These are phyloP conservation scores for Kodamaea sagamina DNA, from an alignment of 805 yeast species.

Conservation along the genomic window DNA sequence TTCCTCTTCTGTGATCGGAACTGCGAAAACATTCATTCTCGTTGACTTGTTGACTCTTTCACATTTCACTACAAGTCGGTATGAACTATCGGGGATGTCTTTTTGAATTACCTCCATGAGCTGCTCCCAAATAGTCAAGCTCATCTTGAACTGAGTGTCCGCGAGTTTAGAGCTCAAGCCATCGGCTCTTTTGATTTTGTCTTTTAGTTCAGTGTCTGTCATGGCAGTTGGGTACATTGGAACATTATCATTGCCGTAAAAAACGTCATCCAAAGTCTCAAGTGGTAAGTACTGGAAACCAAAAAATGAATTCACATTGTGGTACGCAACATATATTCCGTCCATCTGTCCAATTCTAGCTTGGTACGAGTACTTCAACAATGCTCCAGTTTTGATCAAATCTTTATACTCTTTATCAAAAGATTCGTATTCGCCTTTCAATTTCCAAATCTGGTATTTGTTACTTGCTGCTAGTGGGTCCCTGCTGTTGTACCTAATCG, in stretches of 20 bases:
- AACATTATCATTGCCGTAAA: constrained; percentile 23
- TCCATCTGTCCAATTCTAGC: constrained; percentile 97
- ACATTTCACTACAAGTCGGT: constrained; percentile 30
- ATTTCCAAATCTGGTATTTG: constrained; percentile 65
- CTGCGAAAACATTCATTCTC: constrained; percentile 30
- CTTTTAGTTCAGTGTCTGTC: constrained; percentile 12
- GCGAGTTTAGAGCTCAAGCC: constrained; percentile 54
- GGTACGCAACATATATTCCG: constrained; percentile 91
- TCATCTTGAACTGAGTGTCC: constrained; percentile 61
- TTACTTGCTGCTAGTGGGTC: constrained; percentile 56
- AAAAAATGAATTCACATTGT: constrained; percentile 74
- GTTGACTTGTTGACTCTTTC: constrained; percentile 15
- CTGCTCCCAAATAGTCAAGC: constrained; percentile 27
- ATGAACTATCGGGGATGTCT: constrained; percentile 30
- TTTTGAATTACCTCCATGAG: constrained; percentile 29
- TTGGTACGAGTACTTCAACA: constrained; percentile 84
- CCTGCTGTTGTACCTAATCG: constrained; percentile 76
- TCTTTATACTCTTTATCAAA: constrained; percentile 80
- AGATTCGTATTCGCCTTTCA: constrained; percentile 72
- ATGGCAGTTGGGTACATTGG: constrained; percentile 13
- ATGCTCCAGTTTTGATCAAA: constrained; percentile 65
- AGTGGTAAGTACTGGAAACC: constrained; percentile 90
- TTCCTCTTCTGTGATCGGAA: constrained; percentile 27
- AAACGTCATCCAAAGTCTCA: constrained; percentile 59
- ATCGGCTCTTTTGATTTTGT: constrained; percentile 20